Percentiles rank a stretch among this genome's conserved stretches.
Evolutionary conservation across 2,329 filamentous ascomycete genomes (phyloP).

Genomic region (Fusarium algeriense): DNA sequence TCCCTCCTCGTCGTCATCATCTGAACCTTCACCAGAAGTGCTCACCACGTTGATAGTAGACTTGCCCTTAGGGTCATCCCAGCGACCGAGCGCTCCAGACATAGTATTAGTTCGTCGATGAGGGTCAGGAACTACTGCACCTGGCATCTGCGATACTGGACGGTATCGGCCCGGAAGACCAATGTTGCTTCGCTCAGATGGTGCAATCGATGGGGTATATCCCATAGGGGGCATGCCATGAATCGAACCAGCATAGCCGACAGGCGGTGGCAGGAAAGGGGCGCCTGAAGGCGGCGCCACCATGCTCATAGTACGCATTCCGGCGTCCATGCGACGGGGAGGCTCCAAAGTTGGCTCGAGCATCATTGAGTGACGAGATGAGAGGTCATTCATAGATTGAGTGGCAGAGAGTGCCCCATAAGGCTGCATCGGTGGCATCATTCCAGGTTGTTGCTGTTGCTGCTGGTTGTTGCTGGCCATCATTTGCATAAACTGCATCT

Average conservation of each 20-base stretch:
- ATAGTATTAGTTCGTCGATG: conserved; percentile 53
- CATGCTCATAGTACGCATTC: conserved; percentile 84
- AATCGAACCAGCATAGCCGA: conserved; percentile 49
- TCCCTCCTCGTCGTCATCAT: conserved; percentile 74
- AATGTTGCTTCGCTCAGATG: conserved; percentile 94
- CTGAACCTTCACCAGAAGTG: conserved; percentile 57
- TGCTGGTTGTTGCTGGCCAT: conserved; percentile 63
- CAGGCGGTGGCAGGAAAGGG: conserved; percentile 66
- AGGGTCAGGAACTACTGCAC: conserved; percentile 45
- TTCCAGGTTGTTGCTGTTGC: conserved; percentile 33
- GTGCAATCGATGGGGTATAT: conserved; percentile 92
- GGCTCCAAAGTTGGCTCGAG: conserved; percentile 61
- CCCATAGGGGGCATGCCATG: conserved; percentile 62
- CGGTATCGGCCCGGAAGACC: conserved; percentile 91
- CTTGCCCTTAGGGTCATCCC: conserved; percentile 51
- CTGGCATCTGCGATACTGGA: conserved; percentile 78
- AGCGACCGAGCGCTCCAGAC: conserved; percentile 50
- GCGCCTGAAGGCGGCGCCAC: conserved; percentile 73
- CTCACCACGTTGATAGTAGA: conserved; percentile 55
- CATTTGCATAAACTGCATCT: conserved; percentile 95
- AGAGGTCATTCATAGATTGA: conserved; percentile 60
- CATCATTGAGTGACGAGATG: conserved; percentile 60
- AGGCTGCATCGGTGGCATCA: conserved; percentile 48
- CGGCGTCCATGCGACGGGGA: conserved; percentile 56
- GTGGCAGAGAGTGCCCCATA: conserved; percentile 49